Evolutionary conservation across 768 basidiomycete species (phyloP), one percentile per base, ranked within the genome.

Genomic region (Chalciporus chontae): DNA sequence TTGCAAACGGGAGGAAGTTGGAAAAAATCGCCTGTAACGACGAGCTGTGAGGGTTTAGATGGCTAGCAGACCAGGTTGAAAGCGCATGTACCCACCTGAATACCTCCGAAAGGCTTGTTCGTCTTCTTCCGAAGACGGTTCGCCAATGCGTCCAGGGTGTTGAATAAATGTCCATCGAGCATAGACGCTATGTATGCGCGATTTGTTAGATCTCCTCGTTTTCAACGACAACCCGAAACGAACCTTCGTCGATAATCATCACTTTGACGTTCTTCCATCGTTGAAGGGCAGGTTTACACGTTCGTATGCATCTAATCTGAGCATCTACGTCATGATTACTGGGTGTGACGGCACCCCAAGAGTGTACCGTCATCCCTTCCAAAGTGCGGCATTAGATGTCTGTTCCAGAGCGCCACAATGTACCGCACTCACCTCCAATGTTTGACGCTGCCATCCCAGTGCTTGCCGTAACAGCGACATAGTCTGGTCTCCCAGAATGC

Each of bases 221-320:
- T 17, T 17, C 2, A 2, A 1, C 21, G n/a, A 13, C 24, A 17
- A 14, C 14, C 23, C 3, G 9, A 11, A 9, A 58, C 73, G 50
- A 45, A 81, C 84, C 74, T 67, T 87, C 84, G 54, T 87, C 85
- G 21, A 87, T 76, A 51, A 87, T 74, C 44, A 87, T 72, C 2
- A 81, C 77, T 55, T 77, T 74, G 2, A 76, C 78, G 23, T 71
- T 68, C 54, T 71, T 73, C 85, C 85, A 87, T 43, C 82, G 72
- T 41, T 74, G 70, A 37, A 72, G 65, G 1, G 80, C 78, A 45
- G 80, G 78, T 54, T 73, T 78, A 49, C 79, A 81, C 43, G 73
- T 75, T 53, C 65, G 69, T 57, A 85, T 71, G 54, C 74, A 81
- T 36, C 52, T 65, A 26, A 79, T 70, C 11, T 84, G 71, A n/a